phyloP scores from a whole-genome alignment of 228 moss, liverwort and hornwort genomes.

The Sphagnum fallax region DNA sequence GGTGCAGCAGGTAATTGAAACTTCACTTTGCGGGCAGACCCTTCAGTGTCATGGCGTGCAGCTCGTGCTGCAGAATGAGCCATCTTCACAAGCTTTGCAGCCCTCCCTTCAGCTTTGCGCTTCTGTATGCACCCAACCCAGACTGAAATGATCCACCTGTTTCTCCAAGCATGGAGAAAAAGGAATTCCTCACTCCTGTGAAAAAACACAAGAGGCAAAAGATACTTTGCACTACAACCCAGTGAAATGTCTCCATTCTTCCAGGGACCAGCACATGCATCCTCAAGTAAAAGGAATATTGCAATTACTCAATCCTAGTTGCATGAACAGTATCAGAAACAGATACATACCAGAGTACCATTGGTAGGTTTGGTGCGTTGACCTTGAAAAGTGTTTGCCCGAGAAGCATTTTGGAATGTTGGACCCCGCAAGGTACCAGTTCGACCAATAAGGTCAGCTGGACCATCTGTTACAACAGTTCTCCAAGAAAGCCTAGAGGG shows the following conservation, averaged over 20 bases:
- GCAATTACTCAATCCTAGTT: too few species aligned
- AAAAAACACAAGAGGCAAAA: not conserved
- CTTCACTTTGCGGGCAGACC: constrained; percentile 69
- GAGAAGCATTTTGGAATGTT: constrained; percentile 43
- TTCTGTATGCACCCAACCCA: constrained; percentile 40
- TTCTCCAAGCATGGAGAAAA: not conserved
- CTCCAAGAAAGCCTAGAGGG: constrained; percentile 59
- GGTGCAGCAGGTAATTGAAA: constrained; percentile 38
- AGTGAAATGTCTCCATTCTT: not conserved
- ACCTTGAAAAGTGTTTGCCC: constrained; percentile 26
- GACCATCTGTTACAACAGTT: constrained; percentile 56
- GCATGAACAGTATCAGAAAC: too few species aligned
- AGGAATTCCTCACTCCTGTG: too few species aligned
- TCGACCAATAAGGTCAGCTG: constrained; percentile 51
- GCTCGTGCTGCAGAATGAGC: constrained; percentile 54
- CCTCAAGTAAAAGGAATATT: too few species aligned
- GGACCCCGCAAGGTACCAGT: constrained; percentile 49
- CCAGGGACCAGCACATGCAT: too few species aligned
- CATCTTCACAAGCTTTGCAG: constrained; percentile 83
- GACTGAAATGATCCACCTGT: not conserved
- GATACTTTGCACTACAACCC: not conserved
- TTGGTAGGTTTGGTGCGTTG: constrained; percentile 54
- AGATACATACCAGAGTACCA: constrained; percentile 40
- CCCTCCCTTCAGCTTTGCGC: constrained; percentile 63
- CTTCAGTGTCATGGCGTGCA: constrained; percentile 54